Base-by-base conservation (phyloP, 2,329 filamentous ascomycete genomes). In the Alternaria brassicicola region DNA sequence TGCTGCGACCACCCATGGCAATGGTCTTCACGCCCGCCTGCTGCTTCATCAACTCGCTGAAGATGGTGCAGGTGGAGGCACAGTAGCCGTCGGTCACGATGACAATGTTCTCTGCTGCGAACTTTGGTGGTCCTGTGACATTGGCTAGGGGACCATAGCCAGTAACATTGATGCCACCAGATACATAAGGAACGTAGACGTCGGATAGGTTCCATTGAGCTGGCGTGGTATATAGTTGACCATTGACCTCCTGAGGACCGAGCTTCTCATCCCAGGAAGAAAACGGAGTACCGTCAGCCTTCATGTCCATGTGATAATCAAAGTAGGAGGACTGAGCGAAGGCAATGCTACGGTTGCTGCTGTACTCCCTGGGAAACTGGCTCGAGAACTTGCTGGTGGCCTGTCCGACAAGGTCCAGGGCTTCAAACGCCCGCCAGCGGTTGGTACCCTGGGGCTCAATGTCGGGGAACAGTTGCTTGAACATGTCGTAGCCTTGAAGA, bases 71-170 rank as follows among this genome's bases (percentile, higher is more conserved):
- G 3, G 85, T 84, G 1, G 84, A 86, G 21, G 82, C 82, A 70
- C 86, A 88, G 64, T 83, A 81, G 31, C 85, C 85, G 65, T 88
- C 86, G 50, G 83, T 82, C n/a, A 88, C 72, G 25, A 86, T 68
- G 47, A 86, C 78, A 28, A 79, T 76, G 62, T 78, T 74, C 41
- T 87, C 83, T 3, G 85, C 74, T 9, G 78, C 78, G 70, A 88
- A 89, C 4, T 83, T 85, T 49, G 78, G 59, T 52, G 61, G 19
- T 62, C 74, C 66, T 5, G 78, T 79, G 81, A 68, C 86, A 43
- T 82, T 79, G 56, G 73, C 61, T 21, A 72, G 69, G 12, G 64
- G 59, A 9, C 70, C 73, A 41, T 75, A 78, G 6, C 75, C 76
- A 21, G 70, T 76, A 9, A 78, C 63, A 33, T 74, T 69, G 33